These are phyloP conservation scores for Suhomyces yuchorum DNA, from an alignment of 1,139 yeast species.

Conservation along the genomic window DNA sequence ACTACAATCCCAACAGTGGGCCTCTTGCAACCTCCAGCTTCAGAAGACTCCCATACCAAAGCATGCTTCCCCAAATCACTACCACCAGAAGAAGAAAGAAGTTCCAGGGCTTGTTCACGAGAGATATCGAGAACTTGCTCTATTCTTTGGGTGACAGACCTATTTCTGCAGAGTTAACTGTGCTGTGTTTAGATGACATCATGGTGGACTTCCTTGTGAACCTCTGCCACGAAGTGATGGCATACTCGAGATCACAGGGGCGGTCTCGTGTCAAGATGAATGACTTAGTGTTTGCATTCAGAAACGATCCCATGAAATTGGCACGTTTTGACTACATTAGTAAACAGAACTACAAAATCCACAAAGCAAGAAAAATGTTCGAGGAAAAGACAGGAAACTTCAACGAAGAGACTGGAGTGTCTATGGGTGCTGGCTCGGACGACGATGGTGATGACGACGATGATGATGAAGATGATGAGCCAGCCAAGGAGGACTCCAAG, in stretches of 20 bases:
- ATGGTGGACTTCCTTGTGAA: slow-evolving; percentile 75
- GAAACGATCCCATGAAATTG: slow-evolving; percentile 80
- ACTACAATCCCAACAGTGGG: background rate
- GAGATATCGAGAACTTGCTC: slow-evolving; percentile 70
- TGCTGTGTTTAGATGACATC: slow-evolving; percentile 81
- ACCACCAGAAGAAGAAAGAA: slow-evolving; percentile 28
- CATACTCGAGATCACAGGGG: slow-evolving; percentile 41
- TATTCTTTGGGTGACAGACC: slow-evolving; percentile 88
- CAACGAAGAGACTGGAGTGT: slow-evolving; percentile 14
- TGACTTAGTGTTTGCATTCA: slow-evolving; percentile 81
- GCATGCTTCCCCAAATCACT: slow-evolving; percentile 12
- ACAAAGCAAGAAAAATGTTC: slow-evolving; percentile 79
- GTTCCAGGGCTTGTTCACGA: slow-evolving; percentile 52
- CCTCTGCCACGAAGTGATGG: slow-evolving; percentile 44
- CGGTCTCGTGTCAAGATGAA: slow-evolving; percentile 80
- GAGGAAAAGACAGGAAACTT: slow-evolving; percentile 49
- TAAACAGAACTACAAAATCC: slow-evolving; percentile 71
- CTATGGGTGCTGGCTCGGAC: slow-evolving; percentile 9
- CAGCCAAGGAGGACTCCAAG: slow-evolving; percentile 11
- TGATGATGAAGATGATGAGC: slow-evolving; percentile 17
- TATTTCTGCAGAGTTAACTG: slow-evolving; percentile 74
- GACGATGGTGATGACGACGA: slow-evolving; percentile 19
- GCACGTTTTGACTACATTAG: slow-evolving; percentile 84
- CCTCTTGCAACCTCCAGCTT: slow-evolving; percentile 3
- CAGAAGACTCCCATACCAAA: slow-evolving; percentile 10